Conservation (phyloP, 768 basidiomycete genomes). For the Suillus fuscotomentosus region DNA sequence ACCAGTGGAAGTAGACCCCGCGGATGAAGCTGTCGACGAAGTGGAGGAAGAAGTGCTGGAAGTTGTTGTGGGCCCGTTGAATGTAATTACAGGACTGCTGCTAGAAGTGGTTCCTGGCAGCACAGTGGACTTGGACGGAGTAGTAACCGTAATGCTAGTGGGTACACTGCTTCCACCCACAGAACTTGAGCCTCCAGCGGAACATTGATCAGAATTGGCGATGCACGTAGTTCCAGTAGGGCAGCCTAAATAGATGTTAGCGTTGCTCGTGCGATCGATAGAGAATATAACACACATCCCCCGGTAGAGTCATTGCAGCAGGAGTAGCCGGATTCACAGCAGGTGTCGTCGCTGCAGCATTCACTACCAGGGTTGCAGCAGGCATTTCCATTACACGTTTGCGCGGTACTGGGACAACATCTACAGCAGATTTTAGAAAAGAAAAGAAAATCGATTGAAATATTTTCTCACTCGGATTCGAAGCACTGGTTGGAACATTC, state of each 20-base stretch:
- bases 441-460: background rate
- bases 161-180: background rate
- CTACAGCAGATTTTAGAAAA: constrained; percentile 4
- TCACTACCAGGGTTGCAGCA: constrained; percentile 12
- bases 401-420: constrained; percentile 15
- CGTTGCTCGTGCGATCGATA: too few relatives aligned
- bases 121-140: background rate
- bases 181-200: background rate
- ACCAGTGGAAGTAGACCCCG: background rate
- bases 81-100: background rate
- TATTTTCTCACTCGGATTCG: background rate
- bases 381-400: constrained; percentile 12
- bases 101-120: background rate
- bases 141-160: background rate
- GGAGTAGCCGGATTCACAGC: constrained; percentile 11
- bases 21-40: constrained; percentile 2
- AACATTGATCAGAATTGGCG: background rate
- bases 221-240: constrained; percentile 1
- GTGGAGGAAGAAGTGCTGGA: background rate
- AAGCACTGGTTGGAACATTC: constrained; percentile 10
- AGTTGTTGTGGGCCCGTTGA: background rate
- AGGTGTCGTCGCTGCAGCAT: background rate
- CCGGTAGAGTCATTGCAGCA: constrained; percentile 23
- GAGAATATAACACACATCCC: constrained; percentile 17
- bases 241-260: constrained; percentile 16